A percentile compares a stretch with the other conserved stretches of the same genome.
Conservation (phyloP, 1,284 basidiomycete species). For the Moniliella sp. region DNA sequence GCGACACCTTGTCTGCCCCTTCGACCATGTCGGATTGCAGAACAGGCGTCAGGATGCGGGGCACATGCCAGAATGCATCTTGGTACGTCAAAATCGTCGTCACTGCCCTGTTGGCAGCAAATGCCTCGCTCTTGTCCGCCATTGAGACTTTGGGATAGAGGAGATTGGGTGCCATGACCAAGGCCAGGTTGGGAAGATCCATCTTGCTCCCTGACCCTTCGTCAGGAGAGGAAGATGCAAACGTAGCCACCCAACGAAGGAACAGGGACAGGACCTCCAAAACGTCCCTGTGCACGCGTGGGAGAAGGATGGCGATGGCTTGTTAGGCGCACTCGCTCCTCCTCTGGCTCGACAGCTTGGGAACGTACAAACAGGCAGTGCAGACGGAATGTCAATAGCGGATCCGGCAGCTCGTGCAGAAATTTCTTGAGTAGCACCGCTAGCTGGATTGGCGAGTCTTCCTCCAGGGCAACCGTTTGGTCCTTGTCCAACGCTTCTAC, state of each 20-base stretch:
- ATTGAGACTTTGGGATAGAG: constrained; percentile 65
- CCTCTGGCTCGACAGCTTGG: no score
- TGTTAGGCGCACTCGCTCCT: no score
- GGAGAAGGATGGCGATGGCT: constrained; percentile 67
- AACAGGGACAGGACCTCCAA: constrained; percentile 95
- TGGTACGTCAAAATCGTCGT: constrained; percentile 60
- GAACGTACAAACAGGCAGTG: constrained; percentile 71
- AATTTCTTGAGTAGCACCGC: constrained; percentile 93
- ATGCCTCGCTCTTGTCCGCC: constrained; percentile 74
- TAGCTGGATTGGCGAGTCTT: constrained; percentile 89
- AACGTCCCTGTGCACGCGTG: constrained; percentile 81
- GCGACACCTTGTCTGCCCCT: no score
- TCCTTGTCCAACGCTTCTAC: constrained; percentile 83
- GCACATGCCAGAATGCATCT: constrained; percentile 65
- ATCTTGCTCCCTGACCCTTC: constrained; percentile 96
- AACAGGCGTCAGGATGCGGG: no score
- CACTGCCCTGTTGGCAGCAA: constrained; percentile 51
- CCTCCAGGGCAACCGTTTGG: no score
- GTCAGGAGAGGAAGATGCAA: constrained; percentile 91
- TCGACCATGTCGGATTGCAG: no score
- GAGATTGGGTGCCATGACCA: constrained; percentile 88
- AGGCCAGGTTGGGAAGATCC: constrained; percentile 89
- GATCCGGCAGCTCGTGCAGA: constrained; percentile 83
- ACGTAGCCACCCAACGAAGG: constrained; percentile 95
- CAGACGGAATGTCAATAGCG: constrained; percentile 77